Conservation (phyloP, 495 filamentous ascomycete species). For the Darksidea phi region DNA sequence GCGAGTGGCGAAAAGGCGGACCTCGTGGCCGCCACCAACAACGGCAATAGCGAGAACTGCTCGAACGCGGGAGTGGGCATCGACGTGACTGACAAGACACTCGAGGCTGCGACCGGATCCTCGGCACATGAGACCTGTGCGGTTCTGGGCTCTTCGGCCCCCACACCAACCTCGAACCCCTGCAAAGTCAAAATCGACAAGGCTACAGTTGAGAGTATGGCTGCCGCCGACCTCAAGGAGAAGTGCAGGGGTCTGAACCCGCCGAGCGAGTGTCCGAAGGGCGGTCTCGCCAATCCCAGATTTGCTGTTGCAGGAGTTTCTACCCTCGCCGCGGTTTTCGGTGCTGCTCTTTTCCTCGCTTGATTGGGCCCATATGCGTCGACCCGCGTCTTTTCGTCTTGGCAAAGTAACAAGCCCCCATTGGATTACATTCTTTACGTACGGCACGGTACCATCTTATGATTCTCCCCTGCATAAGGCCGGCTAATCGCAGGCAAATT, state of each 20-base stretch:
- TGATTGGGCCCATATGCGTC: background rate
- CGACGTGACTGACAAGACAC: background rate
- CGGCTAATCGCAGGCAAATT: no score
- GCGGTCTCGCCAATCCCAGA: background rate
- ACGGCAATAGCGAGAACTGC: background rate
- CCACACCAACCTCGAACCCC: background rate
- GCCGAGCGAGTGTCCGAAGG: background rate
- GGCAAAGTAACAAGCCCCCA: background rate
- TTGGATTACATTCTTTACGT: background rate
- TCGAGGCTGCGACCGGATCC: background rate
- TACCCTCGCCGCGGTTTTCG: background rate
- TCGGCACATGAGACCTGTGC: background rate
- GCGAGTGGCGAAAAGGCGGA: background rate
- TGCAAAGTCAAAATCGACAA: background rate
- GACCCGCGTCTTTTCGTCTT: background rate
- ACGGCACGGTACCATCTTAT: background rate
- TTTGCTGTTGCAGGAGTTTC: background rate
- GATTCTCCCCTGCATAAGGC: background rate
- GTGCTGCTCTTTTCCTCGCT: background rate
- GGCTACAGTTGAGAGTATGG: background rate
- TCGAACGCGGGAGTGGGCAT: background rate
- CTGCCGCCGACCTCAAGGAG: background rate
- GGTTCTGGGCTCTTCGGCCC: background rate
- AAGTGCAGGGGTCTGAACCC: background rate
- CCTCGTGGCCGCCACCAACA: background rate